phyloP scores from a whole-genome alignment of 2,329 filamentous ascomycete species.

The Hysterium pulicare region DNA sequence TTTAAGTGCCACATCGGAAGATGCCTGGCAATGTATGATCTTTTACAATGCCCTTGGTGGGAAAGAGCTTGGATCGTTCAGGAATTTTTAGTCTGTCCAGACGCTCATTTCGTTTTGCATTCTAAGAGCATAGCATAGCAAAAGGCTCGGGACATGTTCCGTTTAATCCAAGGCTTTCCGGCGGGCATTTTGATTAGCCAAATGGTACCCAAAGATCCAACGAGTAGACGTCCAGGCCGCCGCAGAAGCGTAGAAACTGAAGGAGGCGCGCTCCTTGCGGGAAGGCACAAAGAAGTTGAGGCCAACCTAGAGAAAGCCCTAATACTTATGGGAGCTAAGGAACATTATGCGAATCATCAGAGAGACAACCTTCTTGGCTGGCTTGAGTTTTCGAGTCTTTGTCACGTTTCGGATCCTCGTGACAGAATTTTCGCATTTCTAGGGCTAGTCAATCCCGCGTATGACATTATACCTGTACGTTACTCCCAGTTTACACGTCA shows the following conservation, averaged over 20 bases:
- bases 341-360: background rate
- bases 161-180: too few species aligned
- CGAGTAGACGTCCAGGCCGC: too few species aligned
- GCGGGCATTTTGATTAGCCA: too few species aligned
- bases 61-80: background rate
- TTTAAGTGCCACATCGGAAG: too few species aligned
- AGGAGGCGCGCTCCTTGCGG: too few species aligned
- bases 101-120: background rate
- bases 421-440: background rate
- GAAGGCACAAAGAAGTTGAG: too few species aligned
- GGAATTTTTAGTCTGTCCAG: background rate
- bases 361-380: background rate
- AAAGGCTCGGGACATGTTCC: too few species aligned
- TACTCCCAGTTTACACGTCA: too few species aligned
- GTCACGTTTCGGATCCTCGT: background rate
- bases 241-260: too few species aligned
- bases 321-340: background rate
- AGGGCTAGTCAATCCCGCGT: background rate
- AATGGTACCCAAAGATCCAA: too few species aligned
- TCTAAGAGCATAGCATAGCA: background rate
- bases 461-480: background rate
- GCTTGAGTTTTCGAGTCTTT: background rate
- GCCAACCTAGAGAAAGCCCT: too few species aligned
- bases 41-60: background rate
- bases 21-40: background rate